Base-by-base conservation (phyloP, 495 filamentous ascomycete genomes). In the Pseudomonodictys pantanalensis region DNA sequence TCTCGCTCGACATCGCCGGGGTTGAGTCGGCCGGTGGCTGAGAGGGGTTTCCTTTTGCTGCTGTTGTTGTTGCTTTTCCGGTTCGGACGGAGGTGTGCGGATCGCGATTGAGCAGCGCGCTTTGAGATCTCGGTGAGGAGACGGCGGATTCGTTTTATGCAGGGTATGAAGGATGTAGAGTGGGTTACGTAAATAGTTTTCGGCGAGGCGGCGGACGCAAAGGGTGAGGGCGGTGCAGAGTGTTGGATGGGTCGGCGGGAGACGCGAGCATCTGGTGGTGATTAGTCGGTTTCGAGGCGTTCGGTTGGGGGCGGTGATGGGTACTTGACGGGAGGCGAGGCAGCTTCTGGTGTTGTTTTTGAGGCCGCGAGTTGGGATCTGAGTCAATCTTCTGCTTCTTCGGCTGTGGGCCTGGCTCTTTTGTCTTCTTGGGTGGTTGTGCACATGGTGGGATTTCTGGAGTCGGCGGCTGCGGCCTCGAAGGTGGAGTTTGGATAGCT, bases 141-240 rank as follows among this genome's bases (percentile, higher is more conserved):
- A 52, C 86, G 86, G 47, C 86, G 83, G 24, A 90, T 83, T 60
- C 91, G 89, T 72, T 90, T 89, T 15, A 96, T 79, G 11, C 84
- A 81, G n/a, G 85, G 82, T 72, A 95, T 85, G 77, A 95, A 90
- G 11, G 89, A 87, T 0, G 91, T 84, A 2, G 72, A 74, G 44
- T 83, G 71, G 9, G 86, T 86, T n/a, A 97, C 76, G 75, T 96
- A 96, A 77, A 98, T 78, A 61, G 84, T 72, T 71, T 89, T 89
- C 12, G 77, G 78, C 39, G 76, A 65, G 41, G 67, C 62, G 56
- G 77, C 60, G 59, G 74, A 77, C 54, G 79, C 66, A 73, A 75
- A 79, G 60, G 83, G 83, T 44, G 81, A 77, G 65, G 83, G 74
- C 48, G 86, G 81, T 46, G 81, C 75, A 35, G 83, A 83, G 73